Base-by-base conservation (phyloP, 495 filamentous ascomycete genomes). In the Coniosporium apollinis region DNA sequence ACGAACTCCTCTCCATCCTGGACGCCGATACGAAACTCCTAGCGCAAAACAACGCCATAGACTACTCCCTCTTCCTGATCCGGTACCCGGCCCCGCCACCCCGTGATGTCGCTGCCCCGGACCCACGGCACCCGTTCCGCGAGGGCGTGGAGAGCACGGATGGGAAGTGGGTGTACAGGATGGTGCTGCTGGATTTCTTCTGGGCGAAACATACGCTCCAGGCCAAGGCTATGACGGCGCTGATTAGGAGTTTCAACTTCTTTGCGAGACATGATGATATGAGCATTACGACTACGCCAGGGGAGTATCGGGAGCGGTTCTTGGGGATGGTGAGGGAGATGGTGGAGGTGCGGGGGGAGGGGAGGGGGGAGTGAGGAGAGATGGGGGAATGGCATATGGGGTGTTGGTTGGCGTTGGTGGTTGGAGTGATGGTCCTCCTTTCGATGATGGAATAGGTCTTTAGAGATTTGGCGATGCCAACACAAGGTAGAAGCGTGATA, bases 51-150 rank as follows among this genome's bases (percentile, higher is more conserved):
- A 75, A 79, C 43, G 69, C 68, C 0, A 69, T 80, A 0, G 76
- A 82, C 37, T 82, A 82, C 50, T 79, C 74, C 0, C 55, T 82
- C 1, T 78, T 80, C 36, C 46, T 80, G 1, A 62, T 80, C 0
- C 62, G 76, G 0, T 72, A 61, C 37, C 67, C 66, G 0, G 54
- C 59, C 9, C 19, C 44, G 3, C 32, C 28, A 15, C 19, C 19
- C 14, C 14, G 26, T 3, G 8, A 32, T 13, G 36, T 45, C n/a
- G 30, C 37, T 41, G 37, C 57, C 31, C 36, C 47, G 0, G 38
- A 7, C 33, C 22, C 1, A 30, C 46, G 26, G 41, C 61, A 39
- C 42, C 53, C 58, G 1, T 79, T 73, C 73, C 55, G 72, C 5
- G 63, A 55, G 0, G 77, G 77, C 0, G 22, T 78, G 1, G 28